phyloP scores from a whole-genome alignment of 2,329 filamentous ascomycete genomes.

The Pseudocercospora ulei region DNA sequence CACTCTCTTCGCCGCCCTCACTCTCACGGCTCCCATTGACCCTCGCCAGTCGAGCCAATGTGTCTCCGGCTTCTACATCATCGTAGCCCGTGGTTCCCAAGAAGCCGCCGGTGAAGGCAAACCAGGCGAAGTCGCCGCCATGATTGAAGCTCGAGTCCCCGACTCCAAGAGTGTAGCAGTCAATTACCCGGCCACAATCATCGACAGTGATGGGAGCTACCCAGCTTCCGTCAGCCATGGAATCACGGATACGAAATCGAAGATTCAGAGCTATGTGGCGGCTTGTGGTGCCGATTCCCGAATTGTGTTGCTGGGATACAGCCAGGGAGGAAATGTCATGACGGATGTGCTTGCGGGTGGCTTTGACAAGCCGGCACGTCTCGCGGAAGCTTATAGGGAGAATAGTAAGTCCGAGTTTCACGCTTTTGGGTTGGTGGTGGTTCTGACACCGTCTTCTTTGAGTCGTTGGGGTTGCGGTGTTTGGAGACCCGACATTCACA shows the following conservation, averaged over 20 bases:
- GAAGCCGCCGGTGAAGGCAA: conserved; percentile 28
- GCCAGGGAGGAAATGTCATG: conserved; percentile 25
- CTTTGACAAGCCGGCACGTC: conserved; percentile 24
- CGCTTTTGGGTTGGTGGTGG: background rate
- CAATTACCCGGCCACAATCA: conserved; percentile 16
- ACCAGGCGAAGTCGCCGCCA: conserved; percentile 29
- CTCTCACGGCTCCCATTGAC: conserved; percentile 14
- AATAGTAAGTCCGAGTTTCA: conserved; percentile 17
- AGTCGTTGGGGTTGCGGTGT: conserved; percentile 32
- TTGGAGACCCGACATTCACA: conserved; percentile 34
- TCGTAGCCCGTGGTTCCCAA: conserved; percentile 33
- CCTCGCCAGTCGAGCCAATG: conserved; percentile 13
- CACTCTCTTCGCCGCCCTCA: conserved; percentile 9
- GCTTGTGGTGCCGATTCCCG: conserved; percentile 14
- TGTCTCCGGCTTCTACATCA: conserved; percentile 28
- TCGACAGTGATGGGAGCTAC: conserved; percentile 14
- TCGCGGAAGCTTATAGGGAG: conserved; percentile 24
- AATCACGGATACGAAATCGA: conserved; percentile 28
- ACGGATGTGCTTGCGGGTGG: conserved; percentile 10
- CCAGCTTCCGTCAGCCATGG: conserved; percentile 27
- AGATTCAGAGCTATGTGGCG: conserved; percentile 22
- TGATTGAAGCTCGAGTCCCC: conserved; percentile 28
- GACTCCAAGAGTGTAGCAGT: conserved; percentile 32
- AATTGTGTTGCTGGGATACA: conserved; percentile 34
- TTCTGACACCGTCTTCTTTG: background rate